phyloP scores from a whole-genome alignment of 2,329 filamentous ascomycete species.

The Alternaria tenuissima region DNA sequence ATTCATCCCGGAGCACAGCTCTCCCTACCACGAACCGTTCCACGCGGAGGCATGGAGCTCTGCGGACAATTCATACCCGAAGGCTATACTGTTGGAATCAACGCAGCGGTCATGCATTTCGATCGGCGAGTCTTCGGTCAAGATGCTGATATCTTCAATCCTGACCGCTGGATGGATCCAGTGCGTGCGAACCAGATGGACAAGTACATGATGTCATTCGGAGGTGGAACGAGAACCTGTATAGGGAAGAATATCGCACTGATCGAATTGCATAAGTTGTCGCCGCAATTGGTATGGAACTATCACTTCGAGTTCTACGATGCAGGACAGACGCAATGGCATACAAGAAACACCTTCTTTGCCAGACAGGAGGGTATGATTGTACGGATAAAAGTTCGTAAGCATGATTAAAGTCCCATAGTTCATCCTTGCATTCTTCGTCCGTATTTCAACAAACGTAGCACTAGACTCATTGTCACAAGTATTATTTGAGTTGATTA shows the following conservation, averaged over 20 bases:
- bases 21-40: conserved; percentile 25
- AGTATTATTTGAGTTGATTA: too few species aligned
- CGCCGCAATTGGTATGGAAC: background rate
- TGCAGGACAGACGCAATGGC: background rate
- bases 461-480: too few species aligned
- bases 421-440: background rate
- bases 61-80: conserved; percentile 34
- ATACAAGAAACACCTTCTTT: background rate
- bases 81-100: conserved; percentile 55
- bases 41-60: conserved; percentile 26
- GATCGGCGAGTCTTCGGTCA: conserved; percentile 51
- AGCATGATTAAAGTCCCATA: background rate
- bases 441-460: background rate
- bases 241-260: conserved; percentile 36
- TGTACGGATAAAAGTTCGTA: background rate
- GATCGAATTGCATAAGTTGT: background rate
- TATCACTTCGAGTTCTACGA: background rate
- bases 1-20: conserved; percentile 46
- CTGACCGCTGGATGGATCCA: conserved; percentile 55
- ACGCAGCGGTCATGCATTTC: conserved; percentile 55
- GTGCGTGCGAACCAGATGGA: conserved; percentile 30
- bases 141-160: conserved; percentile 52
- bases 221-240: conserved; percentile 45
- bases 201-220: conserved; percentile 49
- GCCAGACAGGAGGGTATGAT: background rate